Conservation (phyloP, 75 land plant genomes). For the Pseudotsuga menziesii region DNA sequence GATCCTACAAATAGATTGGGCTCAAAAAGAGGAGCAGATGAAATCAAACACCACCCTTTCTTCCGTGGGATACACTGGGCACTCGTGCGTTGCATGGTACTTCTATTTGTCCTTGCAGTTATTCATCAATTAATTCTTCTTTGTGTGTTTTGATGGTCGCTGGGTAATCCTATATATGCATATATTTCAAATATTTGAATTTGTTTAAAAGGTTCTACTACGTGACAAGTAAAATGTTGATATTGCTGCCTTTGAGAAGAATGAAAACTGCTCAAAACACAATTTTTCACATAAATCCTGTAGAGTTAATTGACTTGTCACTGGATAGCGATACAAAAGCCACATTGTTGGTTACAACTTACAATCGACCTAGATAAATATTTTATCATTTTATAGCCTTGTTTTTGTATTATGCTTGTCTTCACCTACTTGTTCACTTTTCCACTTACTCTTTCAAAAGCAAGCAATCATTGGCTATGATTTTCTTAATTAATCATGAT, state of each 20-base stretch:
- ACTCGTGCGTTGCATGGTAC: slow-evolving; percentile 88
- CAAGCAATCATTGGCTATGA: no score
- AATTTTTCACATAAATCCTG: no score
- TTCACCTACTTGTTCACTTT: no score
- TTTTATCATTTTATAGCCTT: no score
- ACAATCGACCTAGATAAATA: no score
- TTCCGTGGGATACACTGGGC: slow-evolving; percentile 93
- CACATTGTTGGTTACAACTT: no score
- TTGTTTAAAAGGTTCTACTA: background rate
- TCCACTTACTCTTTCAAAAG: no score
- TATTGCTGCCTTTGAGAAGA: background rate
- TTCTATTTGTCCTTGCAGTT: background rate
- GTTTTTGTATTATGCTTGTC: no score
- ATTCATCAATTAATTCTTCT: background rate
- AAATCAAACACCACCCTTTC: slow-evolving; percentile 86
- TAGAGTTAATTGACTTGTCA: no score
- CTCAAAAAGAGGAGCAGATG: slow-evolving; percentile 77
- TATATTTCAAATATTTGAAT: background rate
- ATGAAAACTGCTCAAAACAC: no score
- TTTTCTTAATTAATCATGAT: no score
- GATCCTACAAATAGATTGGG: slow-evolving; percentile 82
- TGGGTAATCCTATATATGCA: background rate
- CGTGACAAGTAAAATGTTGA: background rate
- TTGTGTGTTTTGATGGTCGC: background rate
- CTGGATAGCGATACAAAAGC: no score